A percentile compares a stretch with the other conserved stretches of the same genome.
Evolutionary conservation across 306 rosid species (phyloP).

Genomic region (Vigna unguiculata): DNA sequence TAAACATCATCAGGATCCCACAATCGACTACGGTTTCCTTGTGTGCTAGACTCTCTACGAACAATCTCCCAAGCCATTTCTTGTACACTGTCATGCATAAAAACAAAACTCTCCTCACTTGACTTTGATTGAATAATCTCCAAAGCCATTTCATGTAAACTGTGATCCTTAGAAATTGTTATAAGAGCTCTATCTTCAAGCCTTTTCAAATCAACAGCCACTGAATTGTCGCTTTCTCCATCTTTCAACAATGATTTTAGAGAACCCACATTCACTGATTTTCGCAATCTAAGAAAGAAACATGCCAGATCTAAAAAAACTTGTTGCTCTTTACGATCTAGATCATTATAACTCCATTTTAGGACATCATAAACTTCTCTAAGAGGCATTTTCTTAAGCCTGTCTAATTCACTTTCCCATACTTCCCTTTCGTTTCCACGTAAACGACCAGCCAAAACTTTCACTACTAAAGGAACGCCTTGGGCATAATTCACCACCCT

Average conservation of each 20-base stretch:
- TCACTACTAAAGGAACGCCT: not conserved
- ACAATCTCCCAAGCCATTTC: not conserved
- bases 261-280: not conserved
- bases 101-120: not conserved
- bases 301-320: not conserved
- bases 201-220: not conserved
- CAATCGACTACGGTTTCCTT: not conserved
- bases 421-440: not conserved
- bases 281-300: not conserved
- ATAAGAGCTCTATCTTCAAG: not conserved
- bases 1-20: not conserved
- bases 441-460: not conserved
- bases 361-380: not conserved
- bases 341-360: not conserved
- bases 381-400: not conserved
- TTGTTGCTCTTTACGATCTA: not conserved
- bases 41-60: not conserved
- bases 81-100: not conserved
- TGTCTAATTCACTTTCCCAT: not conserved
- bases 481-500: not conserved
- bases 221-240: not conserved
- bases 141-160: not conserved
- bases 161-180: not conserved
- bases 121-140: not conserved
- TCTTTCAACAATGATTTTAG: not conserved